These are phyloP conservation scores for Flaveria sonorensis DNA, from an alignment of 129 eudicot genomes.

Conservation along the genomic window DNA sequence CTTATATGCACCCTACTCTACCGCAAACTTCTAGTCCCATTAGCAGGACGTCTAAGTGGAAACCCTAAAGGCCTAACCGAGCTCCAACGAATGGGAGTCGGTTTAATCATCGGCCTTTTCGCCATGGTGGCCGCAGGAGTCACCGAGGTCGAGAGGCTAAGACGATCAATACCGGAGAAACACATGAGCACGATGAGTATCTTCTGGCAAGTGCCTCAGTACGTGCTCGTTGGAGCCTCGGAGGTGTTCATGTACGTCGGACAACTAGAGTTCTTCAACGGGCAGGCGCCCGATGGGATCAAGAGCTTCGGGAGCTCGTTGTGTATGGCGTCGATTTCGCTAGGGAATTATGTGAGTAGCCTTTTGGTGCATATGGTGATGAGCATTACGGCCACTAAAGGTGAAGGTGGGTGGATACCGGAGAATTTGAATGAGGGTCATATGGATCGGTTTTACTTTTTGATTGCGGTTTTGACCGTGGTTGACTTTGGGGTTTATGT, in stretches of 20 bases:
- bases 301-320: constrained; percentile 91
- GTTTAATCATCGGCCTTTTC: constrained; percentile 63
- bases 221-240: constrained; percentile 74
- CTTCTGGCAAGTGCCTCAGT: constrained; percentile 88
- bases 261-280: constrained; percentile 76
- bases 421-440: constrained; percentile 63
- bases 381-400: constrained; percentile 49
- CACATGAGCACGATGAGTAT: constrained; percentile 50
- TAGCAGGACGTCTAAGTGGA: constrained; percentile 52
- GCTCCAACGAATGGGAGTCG: constrained; percentile 87
- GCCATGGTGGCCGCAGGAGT: constrained; percentile 75
- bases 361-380: constrained; percentile 66
- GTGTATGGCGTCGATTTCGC: constrained; percentile 81
- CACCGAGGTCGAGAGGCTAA: constrained; percentile 62
- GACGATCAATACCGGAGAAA: constrained; percentile 29
- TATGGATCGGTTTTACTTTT: constrained; percentile 76
- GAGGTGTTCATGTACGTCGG: constrained; percentile 94
- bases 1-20: constrained; percentile 60
- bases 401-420: constrained; percentile 68
- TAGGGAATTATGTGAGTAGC: constrained; percentile 76
- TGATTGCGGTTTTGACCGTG: constrained; percentile 55
- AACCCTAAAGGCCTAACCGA: constrained; percentile 74
- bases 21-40: constrained; percentile 53
- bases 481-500: constrained; percentile 56
- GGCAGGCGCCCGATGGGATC: constrained; percentile 84